Evolutionary conservation across 106 monocot genomes (phyloP), one percentile per base, ranked within the genome.

Genomic region (Triglochin maritima): DNA sequence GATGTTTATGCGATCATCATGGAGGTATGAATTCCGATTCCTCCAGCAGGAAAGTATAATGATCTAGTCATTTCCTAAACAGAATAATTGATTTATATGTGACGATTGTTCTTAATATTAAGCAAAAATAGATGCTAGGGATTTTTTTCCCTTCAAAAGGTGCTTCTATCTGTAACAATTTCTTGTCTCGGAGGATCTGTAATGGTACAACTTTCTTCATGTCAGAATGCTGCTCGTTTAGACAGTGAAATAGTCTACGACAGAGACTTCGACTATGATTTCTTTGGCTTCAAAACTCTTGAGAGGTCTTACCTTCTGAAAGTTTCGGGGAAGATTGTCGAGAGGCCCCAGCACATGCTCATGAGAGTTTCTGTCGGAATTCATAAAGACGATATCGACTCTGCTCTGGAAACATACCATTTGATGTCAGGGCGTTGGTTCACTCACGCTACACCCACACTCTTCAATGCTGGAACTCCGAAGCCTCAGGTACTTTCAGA

Each of bases 401-500:
- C 96, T 72, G 91, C 56, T 45, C 71, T 96, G 42, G 78, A 46
- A 55, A 96, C 96, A 11, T 96, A 96, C 62, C 91, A 91, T 77
- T 42, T 96, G 77, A 91, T 96, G 96, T 96, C 96, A 14, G 91
- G 91, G 50, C 78, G 96, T 3, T 96, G 96, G 96, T 96, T 96
- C 56, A 91, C 91, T 48, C 96, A 96, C 80, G 96, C 96, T 47
- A 88, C 96, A 0, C 96, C 96, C 29, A 96, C 96, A 3, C 67
- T 98, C 4, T 98, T 98, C 75, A 98, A 98, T 83, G 80, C 92
- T 44, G 96, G 96, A 66, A 96, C 96, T 46, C 80, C 96, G 5
- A 79, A 81, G 12, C 91, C 91, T 68, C 96, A 96, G 67, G 96
- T n/a, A 55, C 3, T 12, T 4, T 55, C 55, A 9, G 14, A 9